Evolutionary conservation across 257 asterid species (phyloP).

Genomic region (Solanum peruvianum): DNA sequence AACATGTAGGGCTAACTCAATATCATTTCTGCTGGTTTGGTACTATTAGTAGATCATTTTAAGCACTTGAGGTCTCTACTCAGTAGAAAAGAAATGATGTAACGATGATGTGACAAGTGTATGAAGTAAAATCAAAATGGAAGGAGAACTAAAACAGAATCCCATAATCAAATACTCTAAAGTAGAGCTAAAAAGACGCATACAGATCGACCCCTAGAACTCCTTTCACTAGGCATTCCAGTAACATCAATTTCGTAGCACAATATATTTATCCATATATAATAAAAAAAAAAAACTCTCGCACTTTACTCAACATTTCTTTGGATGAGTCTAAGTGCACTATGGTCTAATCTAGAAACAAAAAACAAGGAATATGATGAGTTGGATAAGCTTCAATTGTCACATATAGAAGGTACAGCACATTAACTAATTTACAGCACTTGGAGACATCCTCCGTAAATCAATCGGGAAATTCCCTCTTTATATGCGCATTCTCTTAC

Average conservation of each 20-base stretch:
- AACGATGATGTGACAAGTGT: not conserved
- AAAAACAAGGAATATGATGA: not conserved
- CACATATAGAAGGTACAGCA: conserved; percentile 6
- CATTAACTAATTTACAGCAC: conserved; percentile 32
- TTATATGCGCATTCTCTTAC: conserved; percentile 5
- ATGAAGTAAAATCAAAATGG: not conserved
- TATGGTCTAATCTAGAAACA: conserved; percentile 19
- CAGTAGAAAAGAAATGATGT: not conserved
- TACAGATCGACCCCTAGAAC: not conserved
- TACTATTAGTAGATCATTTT: not conserved
- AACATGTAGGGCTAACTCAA: not conserved
- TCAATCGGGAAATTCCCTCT: conserved; percentile 11
- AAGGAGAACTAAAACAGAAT: not conserved
- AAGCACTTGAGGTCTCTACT: not conserved
- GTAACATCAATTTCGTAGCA: not conserved
- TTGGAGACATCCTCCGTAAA: conserved; percentile 2
- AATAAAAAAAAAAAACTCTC: conserved; percentile 3
- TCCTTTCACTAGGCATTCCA: not conserved
- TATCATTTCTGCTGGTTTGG: not conserved
- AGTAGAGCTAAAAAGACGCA: not conserved
- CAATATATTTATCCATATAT: conserved; percentile 2
- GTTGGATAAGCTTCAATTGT: conserved; percentile 7
- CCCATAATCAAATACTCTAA: not conserved
- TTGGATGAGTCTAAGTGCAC: conserved; percentile 24
- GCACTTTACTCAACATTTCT: conserved; percentile 22